These are phyloP conservation scores for Gastrodia elata DNA, from an alignment of 106 monocot genomes.

Conservation along the genomic window DNA sequence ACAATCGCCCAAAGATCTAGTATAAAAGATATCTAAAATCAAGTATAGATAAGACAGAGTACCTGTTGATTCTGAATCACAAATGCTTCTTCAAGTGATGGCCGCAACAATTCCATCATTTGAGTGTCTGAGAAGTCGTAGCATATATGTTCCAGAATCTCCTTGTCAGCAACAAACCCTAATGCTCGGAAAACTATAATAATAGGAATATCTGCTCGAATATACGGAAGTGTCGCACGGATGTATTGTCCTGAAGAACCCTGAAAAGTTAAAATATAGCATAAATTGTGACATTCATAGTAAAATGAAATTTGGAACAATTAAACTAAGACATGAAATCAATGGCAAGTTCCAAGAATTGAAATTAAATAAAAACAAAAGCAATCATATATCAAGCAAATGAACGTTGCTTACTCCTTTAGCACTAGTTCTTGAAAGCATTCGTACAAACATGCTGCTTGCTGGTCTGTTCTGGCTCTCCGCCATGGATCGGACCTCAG, in stretches of 20 bases:
- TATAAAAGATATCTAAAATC: neutral
- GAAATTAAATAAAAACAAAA: neutral
- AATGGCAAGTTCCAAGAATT: neutral
- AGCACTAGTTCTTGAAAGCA: slow-evolving; percentile 90
- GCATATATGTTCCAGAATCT: slow-evolving; percentile 95
- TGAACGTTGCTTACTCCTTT: slow-evolving; percentile 64
- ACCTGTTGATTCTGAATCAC: slow-evolving; percentile 99
- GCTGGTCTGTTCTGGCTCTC: slow-evolving; percentile 94
- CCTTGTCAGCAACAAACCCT: slow-evolving; percentile 98
- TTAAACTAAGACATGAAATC: neutral
- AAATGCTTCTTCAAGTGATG: slow-evolving; percentile 96
- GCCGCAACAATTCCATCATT: slow-evolving; percentile 96
- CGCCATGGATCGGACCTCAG: slow-evolving; percentile 93
- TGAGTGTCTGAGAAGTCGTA: slow-evolving; percentile 97
- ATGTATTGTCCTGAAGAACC: slow-evolving; percentile 98
- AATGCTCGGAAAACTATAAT: slow-evolving; percentile 92
- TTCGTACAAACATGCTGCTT: slow-evolving; percentile 98
- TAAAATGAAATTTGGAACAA: neutral
- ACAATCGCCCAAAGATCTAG: neutral
- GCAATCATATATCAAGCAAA: neutral
- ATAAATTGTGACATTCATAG: neutral
- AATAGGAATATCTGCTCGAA: slow-evolving; percentile 88
- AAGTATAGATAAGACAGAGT: neutral
- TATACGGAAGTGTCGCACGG: slow-evolving; percentile 94
- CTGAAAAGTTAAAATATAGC: slow-evolving; percentile 19